These are phyloP conservation scores for Plectosphaerella sp. DNA, from an alignment of 2,329 filamentous ascomycete species.

Conservation along the genomic window DNA sequence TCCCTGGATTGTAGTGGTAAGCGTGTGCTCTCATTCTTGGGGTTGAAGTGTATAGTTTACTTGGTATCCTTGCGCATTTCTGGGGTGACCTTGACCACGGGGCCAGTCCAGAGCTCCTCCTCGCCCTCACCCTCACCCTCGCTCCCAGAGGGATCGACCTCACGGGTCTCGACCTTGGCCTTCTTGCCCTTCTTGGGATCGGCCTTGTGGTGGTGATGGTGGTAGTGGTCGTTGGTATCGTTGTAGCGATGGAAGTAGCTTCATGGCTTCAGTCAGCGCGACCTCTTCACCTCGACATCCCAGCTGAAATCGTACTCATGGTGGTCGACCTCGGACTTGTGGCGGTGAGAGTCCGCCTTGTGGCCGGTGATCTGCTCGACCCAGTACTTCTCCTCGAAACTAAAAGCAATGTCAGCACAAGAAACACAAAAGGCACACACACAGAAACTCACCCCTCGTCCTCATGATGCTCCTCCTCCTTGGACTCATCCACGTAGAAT, in stretches of 20 bases:
- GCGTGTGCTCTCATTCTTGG: too few relatives aligned
- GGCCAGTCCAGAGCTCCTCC: background rate
- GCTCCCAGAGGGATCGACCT: background rate
- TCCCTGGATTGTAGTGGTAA: too few relatives aligned
- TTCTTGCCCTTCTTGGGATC: background rate
- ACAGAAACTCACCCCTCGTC: background rate
- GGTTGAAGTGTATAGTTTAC: too few relatives aligned
- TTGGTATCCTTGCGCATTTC: too few relatives aligned
- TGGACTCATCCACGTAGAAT: background rate
- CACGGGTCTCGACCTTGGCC: background rate
- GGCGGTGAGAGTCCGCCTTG: background rate
- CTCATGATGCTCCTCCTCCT: background rate
- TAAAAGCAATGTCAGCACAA: background rate
- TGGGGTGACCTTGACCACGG: too few relatives aligned
- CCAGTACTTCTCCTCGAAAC: constrained; percentile 4
- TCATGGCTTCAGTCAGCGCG: background rate
- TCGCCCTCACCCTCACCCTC: background rate
- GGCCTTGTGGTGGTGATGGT: background rate
- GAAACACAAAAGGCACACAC: background rate
- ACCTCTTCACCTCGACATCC: background rate
- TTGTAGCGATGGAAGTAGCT: background rate
- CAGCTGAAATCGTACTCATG: background rate
- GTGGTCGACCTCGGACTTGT: background rate
- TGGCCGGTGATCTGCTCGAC: background rate
- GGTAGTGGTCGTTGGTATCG: background rate